Percentiles rank a stretch among this genome's conserved stretches.
Conservation (phyloP, 352 stramenopile genomes). For the Pythium coloratum region DNA sequence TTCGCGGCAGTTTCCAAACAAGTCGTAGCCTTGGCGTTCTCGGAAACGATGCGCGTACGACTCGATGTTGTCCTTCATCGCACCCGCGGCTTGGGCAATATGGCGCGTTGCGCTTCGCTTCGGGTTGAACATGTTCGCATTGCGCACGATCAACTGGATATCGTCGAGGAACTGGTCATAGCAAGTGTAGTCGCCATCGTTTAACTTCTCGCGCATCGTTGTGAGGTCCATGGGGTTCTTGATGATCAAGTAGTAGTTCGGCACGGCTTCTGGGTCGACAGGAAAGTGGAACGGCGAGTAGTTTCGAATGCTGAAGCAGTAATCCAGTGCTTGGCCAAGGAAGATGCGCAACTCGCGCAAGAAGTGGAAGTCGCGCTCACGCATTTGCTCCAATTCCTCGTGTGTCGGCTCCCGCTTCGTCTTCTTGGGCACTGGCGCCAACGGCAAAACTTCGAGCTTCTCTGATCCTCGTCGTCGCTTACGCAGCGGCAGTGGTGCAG, state of each 20-base stretch:
- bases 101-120: slow-evolving; percentile 67
- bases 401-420: slow-evolving; percentile 30
- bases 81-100: slow-evolving; percentile 77
- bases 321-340: slow-evolving; percentile 80
- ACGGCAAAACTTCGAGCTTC: slow-evolving; percentile 51
- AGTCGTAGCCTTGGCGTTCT: slow-evolving; percentile 83
- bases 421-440: slow-evolving; percentile 50
- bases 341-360: slow-evolving; percentile 89
- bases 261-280: slow-evolving; percentile 75
- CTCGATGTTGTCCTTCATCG: slow-evolving; percentile 90
- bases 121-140: slow-evolving; percentile 90
- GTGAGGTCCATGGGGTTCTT: slow-evolving; percentile 86
- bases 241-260: slow-evolving; percentile 90
- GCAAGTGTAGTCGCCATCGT: slow-evolving; percentile 88
- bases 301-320: slow-evolving; percentile 65
- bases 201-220: slow-evolving; percentile 88
- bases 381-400: slow-evolving; percentile 45
- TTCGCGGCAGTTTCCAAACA: slow-evolving; percentile 86
- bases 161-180: slow-evolving; percentile 89
- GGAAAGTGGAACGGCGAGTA: slow-evolving; percentile 74
- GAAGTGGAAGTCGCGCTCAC: slow-evolving; percentile 79
- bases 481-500: slow-evolving; percentile 35
- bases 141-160: slow-evolving; percentile 86
- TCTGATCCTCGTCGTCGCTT: slow-evolving; percentile 23
- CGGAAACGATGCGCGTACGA: slow-evolving; percentile 88